Evolutionary conservation across 2,329 filamentous ascomycete species (phyloP), one percentile per base, ranked within the genome.

Genomic region (Alternaria sp.): DNA sequence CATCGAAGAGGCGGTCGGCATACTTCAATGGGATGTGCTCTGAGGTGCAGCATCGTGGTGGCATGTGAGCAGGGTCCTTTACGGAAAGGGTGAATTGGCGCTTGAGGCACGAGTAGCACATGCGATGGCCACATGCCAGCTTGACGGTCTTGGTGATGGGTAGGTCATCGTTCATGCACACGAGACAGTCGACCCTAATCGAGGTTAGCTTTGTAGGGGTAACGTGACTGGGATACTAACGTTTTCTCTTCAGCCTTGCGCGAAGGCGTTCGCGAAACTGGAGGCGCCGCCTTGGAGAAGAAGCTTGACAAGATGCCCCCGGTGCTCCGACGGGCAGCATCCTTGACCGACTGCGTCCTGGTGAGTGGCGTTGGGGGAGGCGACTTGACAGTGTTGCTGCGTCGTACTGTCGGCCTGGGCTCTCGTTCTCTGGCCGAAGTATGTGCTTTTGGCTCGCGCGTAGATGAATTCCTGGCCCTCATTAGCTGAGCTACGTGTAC

Each of bases 31-130:
- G 88, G 61, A 97, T 96, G 69, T 88, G 86, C 12, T 93, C 88
- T 19, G 86, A 73, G 4, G 87, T 90, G 79, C 93, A 97, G 80
- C 93, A 97, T 75, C 85, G 87, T 0, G 93, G 93, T 17, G 93
- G 93, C 92, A 97, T 96, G 69, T 93, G 89, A 63, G 89, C 86
- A 1, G 91, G 89, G 75, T 96, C 92, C 45, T 85, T 89, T 65
- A 94, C 84, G 11, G 93, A 96, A 64, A 93, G 85, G 57, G 85
- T 88, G 80, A 96, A 97, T 61, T 88, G 86, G 53, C 89, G 87
- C 77, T 89, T 90, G 44, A 97, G 83, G 77, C 93, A 97, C 8
- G 85, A 78, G 67, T 91, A 85, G 79, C 93, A 97, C 90, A 95
- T 93, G 65, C 89, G 87, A 79, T 97, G 93, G 3, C 89, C 89